Percentiles rank a stretch among this genome's conserved stretches.
These are phyloP conservation scores for Aegilops bicornis DNA, from an alignment of 176 grass and related monocot species.

Conservation along the genomic window DNA sequence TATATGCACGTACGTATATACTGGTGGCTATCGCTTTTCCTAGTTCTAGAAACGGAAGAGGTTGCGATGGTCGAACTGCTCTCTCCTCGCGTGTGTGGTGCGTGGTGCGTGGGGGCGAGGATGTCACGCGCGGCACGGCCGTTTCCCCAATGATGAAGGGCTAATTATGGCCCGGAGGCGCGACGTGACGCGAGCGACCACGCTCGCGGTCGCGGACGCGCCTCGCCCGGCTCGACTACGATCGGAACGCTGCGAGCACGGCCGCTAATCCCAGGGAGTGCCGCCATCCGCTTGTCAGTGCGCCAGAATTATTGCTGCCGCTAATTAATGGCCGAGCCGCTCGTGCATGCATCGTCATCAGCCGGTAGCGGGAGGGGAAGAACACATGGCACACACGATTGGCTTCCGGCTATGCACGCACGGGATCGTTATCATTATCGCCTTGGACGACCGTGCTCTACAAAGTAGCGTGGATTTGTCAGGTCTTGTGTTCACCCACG, in stretches of 20 bases:
- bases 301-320: not conserved
- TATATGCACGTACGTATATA: not conserved
- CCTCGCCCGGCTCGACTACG: too few species aligned
- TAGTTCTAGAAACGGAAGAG: not conserved
- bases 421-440: not conserved
- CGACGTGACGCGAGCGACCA: not conserved
- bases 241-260: too few species aligned
- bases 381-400: not conserved
- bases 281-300: not conserved
- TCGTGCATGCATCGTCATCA: not conserved
- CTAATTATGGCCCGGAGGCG: not conserved
- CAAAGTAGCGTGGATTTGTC: not conserved
- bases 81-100: too few species aligned
- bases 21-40: not conserved
- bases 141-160: not conserved
- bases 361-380: not conserved
- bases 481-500: not conserved
- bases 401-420: not conserved
- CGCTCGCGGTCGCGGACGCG: too few species aligned
- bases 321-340: slow-evolving; percentile 12
- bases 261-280: too few species aligned
- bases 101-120: not conserved
- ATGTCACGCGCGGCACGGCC: not conserved
- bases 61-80: too few species aligned
- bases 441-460: not conserved